Evolutionary conservation across 2,329 filamentous ascomycete genomes (phyloP).

Genomic region (Huntiella savannae): DNA sequence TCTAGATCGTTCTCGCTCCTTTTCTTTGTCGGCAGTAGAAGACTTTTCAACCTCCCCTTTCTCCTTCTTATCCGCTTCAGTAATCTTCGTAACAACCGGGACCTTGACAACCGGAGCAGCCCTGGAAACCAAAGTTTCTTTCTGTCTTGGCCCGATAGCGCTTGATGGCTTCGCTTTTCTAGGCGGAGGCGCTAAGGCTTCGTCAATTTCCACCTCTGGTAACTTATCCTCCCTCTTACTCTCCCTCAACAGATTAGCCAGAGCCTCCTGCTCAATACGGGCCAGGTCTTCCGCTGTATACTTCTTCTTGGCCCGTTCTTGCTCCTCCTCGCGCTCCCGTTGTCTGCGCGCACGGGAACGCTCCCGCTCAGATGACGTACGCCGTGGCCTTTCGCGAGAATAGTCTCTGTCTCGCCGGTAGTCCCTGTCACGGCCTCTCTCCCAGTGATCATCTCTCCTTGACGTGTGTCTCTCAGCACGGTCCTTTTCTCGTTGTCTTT

Average conservation of each 20-base stretch:
- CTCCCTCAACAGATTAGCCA: constrained; percentile 39
- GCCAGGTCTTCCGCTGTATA: constrained; percentile 39
- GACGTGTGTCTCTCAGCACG: constrained; percentile 18
- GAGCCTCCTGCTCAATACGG: constrained; percentile 36
- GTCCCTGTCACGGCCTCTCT: constrained; percentile 5
- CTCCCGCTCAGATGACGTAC: constrained; percentile 10
- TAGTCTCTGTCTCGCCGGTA: constrained; percentile 11
- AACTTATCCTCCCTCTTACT: constrained; percentile 32
- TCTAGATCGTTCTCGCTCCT: constrained; percentile 15
- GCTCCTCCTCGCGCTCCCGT: constrained; percentile 20
- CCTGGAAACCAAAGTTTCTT: constrained; percentile 16
- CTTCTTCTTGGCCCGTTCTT: constrained; percentile 30
- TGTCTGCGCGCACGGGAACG: constrained; percentile 17
- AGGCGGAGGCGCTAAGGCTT: constrained; percentile 33
- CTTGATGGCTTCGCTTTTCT: constrained; percentile 33
- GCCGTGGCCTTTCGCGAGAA: constrained; percentile 10
- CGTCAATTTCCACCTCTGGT: constrained; percentile 37
- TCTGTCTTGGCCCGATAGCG: constrained; percentile 36
- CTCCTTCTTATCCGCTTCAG: constrained; percentile 13
- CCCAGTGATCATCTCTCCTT: constrained; percentile 13
- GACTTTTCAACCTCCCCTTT: background rate
- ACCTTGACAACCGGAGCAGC: no score
- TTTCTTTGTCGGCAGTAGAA: background rate
- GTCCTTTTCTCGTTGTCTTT: constrained; percentile 22
- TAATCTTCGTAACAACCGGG: constrained; percentile 17